Conservation (phyloP, 164 flowering plant species). For the Annona cherimola region DNA sequence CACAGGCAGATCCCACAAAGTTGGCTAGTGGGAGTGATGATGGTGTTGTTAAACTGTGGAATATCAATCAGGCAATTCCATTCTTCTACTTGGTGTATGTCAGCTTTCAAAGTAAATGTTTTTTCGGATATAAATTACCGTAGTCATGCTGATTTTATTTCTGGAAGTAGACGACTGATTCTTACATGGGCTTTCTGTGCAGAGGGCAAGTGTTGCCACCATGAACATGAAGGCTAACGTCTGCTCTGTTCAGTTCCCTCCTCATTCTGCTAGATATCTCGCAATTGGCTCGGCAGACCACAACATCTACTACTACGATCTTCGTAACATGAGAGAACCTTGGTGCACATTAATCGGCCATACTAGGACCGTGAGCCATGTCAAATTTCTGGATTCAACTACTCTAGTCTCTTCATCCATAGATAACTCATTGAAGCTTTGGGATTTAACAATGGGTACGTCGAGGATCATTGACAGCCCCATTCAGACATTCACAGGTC, state of each 20-base stretch:
- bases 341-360: slow-evolving; percentile 73
- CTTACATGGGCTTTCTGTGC: slow-evolving; percentile 52
- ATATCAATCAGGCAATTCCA: slow-evolving; percentile 99
- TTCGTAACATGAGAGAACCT: slow-evolving; percentile 66
- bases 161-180: slow-evolving; percentile 38
- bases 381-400: slow-evolving; percentile 75
- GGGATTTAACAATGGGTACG: slow-evolving; percentile 73
- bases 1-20: slow-evolving; percentile 81
- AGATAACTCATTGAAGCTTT: slow-evolving; percentile 85
- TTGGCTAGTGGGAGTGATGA: slow-evolving; percentile 98
- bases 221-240: slow-evolving; percentile 89
- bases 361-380: slow-evolving; percentile 84
- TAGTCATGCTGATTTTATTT: slow-evolving; percentile 7
- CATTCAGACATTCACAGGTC: slow-evolving; percentile 84
- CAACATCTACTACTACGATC: slow-evolving; percentile 79
- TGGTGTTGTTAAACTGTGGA: slow-evolving; percentile 95
- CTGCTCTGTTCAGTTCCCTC: slow-evolving; percentile 90
- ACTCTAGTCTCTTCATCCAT: slow-evolving; percentile 91
- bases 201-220: slow-evolving; percentile 80
- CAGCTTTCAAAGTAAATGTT: slow-evolving; percentile 89
- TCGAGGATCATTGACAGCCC: slow-evolving; percentile 70
- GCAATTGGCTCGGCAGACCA: slow-evolving; percentile 99
- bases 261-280: slow-evolving; percentile 62
- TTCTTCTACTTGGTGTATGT: slow-evolving; percentile 83
- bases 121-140: slow-evolving; percentile 44